Percentiles rank a stretch among this genome's conserved stretches.
Conservation (phyloP, 2,329 filamentous ascomycete species). For the Bipolaris zeicola region DNA sequence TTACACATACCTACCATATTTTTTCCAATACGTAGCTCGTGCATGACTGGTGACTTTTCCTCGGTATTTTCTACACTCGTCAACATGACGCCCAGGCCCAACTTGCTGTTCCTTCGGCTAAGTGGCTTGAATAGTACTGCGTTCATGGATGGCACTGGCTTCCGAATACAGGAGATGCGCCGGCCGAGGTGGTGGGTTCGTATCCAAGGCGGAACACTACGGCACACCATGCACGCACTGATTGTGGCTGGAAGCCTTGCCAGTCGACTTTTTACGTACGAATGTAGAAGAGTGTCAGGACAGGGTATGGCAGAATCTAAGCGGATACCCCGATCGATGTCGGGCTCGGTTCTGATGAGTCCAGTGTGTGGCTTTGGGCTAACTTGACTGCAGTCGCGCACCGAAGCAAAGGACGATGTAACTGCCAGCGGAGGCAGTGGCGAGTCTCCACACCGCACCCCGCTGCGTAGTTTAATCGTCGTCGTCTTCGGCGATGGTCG, state of each 20-base stretch:
- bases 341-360: not conserved
- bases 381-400: not conserved
- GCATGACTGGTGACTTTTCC: not conserved
- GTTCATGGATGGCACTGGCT: not conserved
- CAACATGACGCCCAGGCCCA: not conserved
- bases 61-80: not conserved
- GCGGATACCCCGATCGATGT: not conserved
- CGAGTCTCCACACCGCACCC: not conserved
- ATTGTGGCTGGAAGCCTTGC: not conserved
- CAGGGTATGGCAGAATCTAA: not conserved
- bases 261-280: not conserved
- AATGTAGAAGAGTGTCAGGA: not conserved
- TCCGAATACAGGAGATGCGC: not conserved
- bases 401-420: not conserved
- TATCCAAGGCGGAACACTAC: not conserved
- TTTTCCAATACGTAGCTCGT: not conserved
- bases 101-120: not conserved
- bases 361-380: not conserved
- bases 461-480: not conserved
- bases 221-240: not conserved
- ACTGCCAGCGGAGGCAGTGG: not conserved
- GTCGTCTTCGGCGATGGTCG: not conserved
- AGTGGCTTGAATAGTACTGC: not conserved
- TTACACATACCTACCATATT: not conserved
- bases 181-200: not conserved